A percentile compares a stretch with the other conserved stretches of the same genome.
phyloP scores from a whole-genome alignment of 2,329 filamentous ascomycete genomes.

The Xylariaceae sp. region DNA sequence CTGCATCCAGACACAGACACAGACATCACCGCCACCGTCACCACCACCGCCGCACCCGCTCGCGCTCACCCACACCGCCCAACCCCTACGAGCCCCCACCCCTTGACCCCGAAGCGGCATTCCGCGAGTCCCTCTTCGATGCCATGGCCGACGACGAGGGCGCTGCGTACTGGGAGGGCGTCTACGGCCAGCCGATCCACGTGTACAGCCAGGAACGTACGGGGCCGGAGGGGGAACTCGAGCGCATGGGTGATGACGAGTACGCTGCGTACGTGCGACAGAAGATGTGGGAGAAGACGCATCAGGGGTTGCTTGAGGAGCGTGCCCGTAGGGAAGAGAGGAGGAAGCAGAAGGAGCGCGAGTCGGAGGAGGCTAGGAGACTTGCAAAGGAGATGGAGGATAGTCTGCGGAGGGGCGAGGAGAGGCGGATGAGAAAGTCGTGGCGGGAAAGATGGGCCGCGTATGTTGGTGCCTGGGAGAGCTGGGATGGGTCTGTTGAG shows the following conservation, averaged over 20 bases:
- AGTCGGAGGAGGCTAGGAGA: conserved; percentile 34
- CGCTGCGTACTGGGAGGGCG: conserved; percentile 86
- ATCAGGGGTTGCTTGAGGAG: conserved; percentile 77
- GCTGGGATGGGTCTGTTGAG: conserved; percentile 41
- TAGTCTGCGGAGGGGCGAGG: conserved; percentile 61
- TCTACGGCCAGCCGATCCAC: conserved; percentile 96
- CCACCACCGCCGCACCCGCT: conserved; percentile 29
- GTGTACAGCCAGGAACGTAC: conserved; percentile 56
- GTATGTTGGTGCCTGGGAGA: conserved; percentile 61
- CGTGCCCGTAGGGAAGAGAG: conserved; percentile 55
- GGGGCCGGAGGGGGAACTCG: conserved; percentile 53
- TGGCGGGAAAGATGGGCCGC: conserved; percentile 58
- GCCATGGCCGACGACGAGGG: conserved; percentile 96
- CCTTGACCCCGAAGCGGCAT: conserved; percentile 68
- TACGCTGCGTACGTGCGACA: conserved; percentile 80
- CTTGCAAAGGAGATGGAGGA: conserved; percentile 63
- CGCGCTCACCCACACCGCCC: conserved; percentile 41
- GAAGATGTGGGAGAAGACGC: conserved; percentile 93
- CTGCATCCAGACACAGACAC: conserved; percentile 23
- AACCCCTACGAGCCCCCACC: conserved; percentile 44
- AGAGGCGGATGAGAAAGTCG: conserved; percentile 49
- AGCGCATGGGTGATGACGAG: conserved; percentile 87
- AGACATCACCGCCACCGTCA: conserved; percentile 31
- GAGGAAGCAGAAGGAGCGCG: conserved; percentile 43
- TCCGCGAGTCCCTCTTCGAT: conserved; percentile 92